These are phyloP conservation scores for Gossypium ekmanianum DNA, from an alignment of 345 rosid species.

Conservation along the genomic window DNA sequence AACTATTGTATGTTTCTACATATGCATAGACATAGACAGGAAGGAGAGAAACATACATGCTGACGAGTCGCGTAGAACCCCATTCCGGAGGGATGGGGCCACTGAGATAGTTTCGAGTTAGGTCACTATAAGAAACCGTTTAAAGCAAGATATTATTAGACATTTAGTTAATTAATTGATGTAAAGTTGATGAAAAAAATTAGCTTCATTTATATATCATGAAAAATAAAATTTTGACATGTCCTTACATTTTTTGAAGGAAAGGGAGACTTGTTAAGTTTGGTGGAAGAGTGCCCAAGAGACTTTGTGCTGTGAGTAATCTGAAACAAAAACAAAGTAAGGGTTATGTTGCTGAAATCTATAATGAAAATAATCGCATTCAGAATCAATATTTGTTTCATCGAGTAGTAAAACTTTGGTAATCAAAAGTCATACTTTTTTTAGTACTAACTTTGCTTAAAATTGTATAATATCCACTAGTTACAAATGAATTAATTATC, in stretches of 20 bases:
- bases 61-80: not conserved
- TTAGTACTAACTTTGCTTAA: no score
- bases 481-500: no score
- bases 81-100: not conserved
- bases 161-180: not conserved
- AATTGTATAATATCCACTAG: no score
- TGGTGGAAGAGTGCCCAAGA: conserved; percentile 1
- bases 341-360: not conserved
- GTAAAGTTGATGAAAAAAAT: not conserved
- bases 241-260: conserved; percentile 38
- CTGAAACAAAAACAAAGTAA: not conserved
- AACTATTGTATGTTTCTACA: not conserved
- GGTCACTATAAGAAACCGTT: not conserved
- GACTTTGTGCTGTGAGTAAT: conserved; percentile 3
- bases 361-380: no score
- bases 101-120: not conserved
- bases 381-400: no score
- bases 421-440: no score
- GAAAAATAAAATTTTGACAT: not conserved
- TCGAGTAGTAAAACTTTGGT: no score
- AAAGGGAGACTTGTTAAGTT: conserved; percentile 37
- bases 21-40: not conserved
- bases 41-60: not conserved
- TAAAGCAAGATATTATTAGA: not conserved
- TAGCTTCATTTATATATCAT: not conserved